These are phyloP conservation scores for Vanrija pseudolonga DNA, from an alignment of 1,284 basidiomycete species.

Conservation along the genomic window DNA sequence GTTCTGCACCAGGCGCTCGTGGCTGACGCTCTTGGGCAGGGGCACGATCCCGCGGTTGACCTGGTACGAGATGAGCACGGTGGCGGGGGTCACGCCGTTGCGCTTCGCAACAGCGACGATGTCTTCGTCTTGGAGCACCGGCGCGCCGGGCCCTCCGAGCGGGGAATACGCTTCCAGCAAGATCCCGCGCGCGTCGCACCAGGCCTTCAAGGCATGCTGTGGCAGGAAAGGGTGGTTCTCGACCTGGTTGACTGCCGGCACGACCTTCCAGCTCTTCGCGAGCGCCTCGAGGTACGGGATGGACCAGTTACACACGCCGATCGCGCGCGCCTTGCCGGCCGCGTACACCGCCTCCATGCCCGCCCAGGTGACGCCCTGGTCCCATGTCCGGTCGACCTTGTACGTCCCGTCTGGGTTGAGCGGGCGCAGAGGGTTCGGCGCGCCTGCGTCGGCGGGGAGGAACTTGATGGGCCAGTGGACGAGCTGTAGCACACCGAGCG, in stretches of 20 bases:
- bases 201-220: conserved; percentile 66
- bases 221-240: conserved; percentile 68
- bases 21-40: conserved; percentile 2
- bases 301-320: conserved; percentile 55
- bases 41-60: conserved; percentile 54
- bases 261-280: conserved; percentile 55
- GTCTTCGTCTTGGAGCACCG: conserved; percentile 65
- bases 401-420: conserved; percentile 64
- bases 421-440: conserved; percentile 59
- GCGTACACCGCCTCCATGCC: conserved; percentile 71
- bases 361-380: conserved; percentile 70
- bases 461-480: conserved; percentile 79
- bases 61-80: conserved; percentile 46
- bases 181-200: conserved; percentile 66
- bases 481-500: conserved; percentile 49
- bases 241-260: conserved; percentile 65
- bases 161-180: conserved; percentile 78
- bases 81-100: conserved; percentile 59
- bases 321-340: conserved; percentile 65
- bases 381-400: conserved; percentile 64
- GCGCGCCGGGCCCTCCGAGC: conserved; percentile 66
- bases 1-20: conserved; percentile 1
- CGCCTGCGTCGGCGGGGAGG: conserved; percentile 55
- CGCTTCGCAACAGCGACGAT: conserved; percentile 62
- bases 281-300: conserved; percentile 53